Base-by-base conservation (phyloP, 257 asterid species). In the Nemophila menziesii region DNA sequence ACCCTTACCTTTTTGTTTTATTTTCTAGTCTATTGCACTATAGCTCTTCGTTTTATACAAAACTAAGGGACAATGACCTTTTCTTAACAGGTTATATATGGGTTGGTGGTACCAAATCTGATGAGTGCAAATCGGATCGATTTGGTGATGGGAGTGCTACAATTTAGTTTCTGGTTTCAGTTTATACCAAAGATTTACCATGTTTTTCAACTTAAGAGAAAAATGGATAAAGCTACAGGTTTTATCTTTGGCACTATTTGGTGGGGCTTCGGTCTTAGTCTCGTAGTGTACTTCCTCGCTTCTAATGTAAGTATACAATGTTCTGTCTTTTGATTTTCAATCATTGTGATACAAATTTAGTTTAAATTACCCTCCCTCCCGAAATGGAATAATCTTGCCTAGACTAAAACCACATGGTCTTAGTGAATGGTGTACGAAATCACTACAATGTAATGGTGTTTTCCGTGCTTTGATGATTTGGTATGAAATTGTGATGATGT, bases 211-310 rank as follows among this genome's bases (percentile, higher is more conserved):
- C 58, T 51, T 13, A 42, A 47, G 51, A 33, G 44, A 22, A 33
- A 43, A 13, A 61, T 61, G 61, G 47, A 48, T 19, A 61, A 56
- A 10, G 46, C 56, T 1, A 55, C 65, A 27, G 69, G 73, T 20
- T 65, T 57, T 34, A 48, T 58, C 3, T 65, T 65, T 34, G 66
- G 67, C 8, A 66, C 53, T 22, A 60, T 60, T 60, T 55, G 61
- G 68, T 56, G 73, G 61, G 73, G 73, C 16, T 60, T 66, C 45
- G 67, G 64, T 15, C 62, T 61, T 33, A 56, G 56, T 39, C 42
- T 47, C 55, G 33, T 52, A 0, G 69, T 61, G 8, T 61, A 66
- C 54, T 66, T 51, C 26, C 61, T 66, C 0, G 65, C 69, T 12
- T 61, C 73, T 10, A 65, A 61, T 17, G 70, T 63, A 48, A 44